Evolutionary conservation across 2,329 filamentous ascomycete genomes (phyloP), one percentile per base, ranked within the genome.

Genomic region (Aspergillaceae sp.): DNA sequence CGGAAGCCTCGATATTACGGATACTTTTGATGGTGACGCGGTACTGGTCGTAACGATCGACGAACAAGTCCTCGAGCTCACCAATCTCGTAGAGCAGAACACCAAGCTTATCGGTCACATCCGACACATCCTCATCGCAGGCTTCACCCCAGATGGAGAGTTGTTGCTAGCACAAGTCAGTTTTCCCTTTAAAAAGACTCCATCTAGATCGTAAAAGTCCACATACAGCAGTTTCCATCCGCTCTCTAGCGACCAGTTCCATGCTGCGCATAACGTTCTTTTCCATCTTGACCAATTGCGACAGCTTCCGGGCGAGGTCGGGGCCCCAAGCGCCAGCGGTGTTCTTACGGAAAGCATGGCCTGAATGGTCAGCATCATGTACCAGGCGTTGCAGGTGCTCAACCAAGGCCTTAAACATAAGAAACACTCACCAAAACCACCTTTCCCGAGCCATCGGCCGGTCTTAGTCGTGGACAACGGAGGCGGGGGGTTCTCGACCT

Each of bases 221-320:
- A 78, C 87, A 63, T 86, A 95, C 89, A 63, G 92, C 92, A 56
- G 96, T 91, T 62, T 97, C 92, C 89, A 97, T 97, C 60, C 92
- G 84, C 77, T 98, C 92, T 63, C 89, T 84, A 40, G 89, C 89
- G 45, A 97, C 92, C 42, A 88, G 78, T 68, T 98, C 92, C 78
- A 97, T 83, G 67, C 89, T 96, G 69, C 92, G 88, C 92, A 98
- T 98, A 47, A 96, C 87, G 66, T 98, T 97, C 83, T 98, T 98
- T 75, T 98, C 92, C 92, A 98, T 98, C 81, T 98, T 98, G 53
- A 98, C 92, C 44, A 98, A 80, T 74, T 94, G 87, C 36, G 90
- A 88, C 52, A 98, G 83, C 79, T 98, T 98, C 80, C 95, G 96
- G 48, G 92, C 86, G 48, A 98, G 83, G 62, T 98, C 92, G 48